These are phyloP conservation scores for Coemansia sp. DNA, from an alignment of 192 early-diverging fungal species.

Conservation along the genomic window DNA sequence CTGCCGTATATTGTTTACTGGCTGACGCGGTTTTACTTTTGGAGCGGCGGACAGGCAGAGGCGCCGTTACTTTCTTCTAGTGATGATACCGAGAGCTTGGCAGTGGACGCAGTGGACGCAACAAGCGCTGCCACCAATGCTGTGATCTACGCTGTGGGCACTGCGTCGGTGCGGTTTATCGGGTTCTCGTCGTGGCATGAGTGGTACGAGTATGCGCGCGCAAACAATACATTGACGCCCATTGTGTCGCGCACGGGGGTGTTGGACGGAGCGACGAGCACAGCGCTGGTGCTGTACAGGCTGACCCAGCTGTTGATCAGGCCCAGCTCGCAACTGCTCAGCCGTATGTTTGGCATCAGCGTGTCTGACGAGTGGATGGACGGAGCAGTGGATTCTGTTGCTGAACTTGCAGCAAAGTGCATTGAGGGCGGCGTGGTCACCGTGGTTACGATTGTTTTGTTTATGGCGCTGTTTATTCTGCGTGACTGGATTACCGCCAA, in stretches of 20 bases:
- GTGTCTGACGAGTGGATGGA: conserved; percentile 21
- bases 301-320: conserved; percentile 16
- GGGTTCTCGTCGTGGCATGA: conserved; percentile 41
- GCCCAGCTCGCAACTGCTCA: conserved; percentile 12
- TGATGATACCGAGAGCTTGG: background rate
- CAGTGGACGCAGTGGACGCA: too few relatives aligned
- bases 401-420: conserved; percentile 64
- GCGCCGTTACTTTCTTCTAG: background rate
- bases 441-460: conserved; percentile 72
- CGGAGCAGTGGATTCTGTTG: conserved; percentile 19
- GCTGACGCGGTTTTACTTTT: conserved; percentile 86
- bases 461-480: conserved; percentile 79
- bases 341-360: conserved; percentile 10
- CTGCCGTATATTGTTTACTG: conserved; percentile 84
- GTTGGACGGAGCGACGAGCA: conserved; percentile 38
- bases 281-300: conserved; percentile 29
- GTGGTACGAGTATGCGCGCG: conserved; percentile 29
- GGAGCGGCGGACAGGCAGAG: conserved; percentile 64
- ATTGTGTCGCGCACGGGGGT: conserved; percentile 46
- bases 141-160: background rate
- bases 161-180: conserved; percentile 26
- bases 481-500: conserved; percentile 83
- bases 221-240: conserved; percentile 15
- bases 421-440: conserved; percentile 89
- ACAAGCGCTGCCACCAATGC: background rate